Percentiles rank a stretch among this genome's conserved stretches.
Evolutionary conservation across 805 yeast species (phyloP).

Genomic region (Candida lessepsii): DNA sequence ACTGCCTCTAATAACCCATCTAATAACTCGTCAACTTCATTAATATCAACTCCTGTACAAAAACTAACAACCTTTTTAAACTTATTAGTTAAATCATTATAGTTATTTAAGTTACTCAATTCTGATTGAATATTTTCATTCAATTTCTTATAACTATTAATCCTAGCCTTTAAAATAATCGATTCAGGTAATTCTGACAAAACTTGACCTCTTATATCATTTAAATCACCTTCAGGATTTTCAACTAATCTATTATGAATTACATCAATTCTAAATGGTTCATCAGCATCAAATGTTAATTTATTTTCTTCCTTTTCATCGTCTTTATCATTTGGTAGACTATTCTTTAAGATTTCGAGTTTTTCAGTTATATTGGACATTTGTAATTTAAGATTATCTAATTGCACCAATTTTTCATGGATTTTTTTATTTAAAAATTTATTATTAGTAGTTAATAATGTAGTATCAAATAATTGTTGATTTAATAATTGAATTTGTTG

Average conservation of each 20-base stretch:
- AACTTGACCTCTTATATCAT: conserved; percentile 24
- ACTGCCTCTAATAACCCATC: conserved; percentile 89
- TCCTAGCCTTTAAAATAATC: conserved; percentile 65
- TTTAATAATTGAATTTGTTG: conserved; percentile 36
- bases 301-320: conserved; percentile 63
- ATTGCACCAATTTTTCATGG: conserved; percentile 31
- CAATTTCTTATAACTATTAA: conserved; percentile 75
- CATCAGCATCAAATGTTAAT: conserved; percentile 76
- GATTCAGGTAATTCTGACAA: conserved; percentile 42
- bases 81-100: conserved; percentile 49
- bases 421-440: conserved; percentile 36
- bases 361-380: conserved; percentile 41
- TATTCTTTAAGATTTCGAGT: conserved; percentile 26
- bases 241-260: conserved; percentile 52
- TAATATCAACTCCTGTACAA: conserved; percentile 84
- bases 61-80: conserved; percentile 85
- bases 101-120: conserved; percentile 49
- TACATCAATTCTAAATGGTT: conserved; percentile 75
- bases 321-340: conserved; percentile 32
- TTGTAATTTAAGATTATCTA: conserved; percentile 53
- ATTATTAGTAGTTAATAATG: conserved; percentile 43
- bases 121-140: conserved; percentile 54
- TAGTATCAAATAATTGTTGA: conserved; percentile 37
- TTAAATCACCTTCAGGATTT: conserved; percentile 13
- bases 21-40: conserved; percentile 74